Base-by-base conservation (phyloP, 106 monocot genomes). In the Ottelia alismoides region DNA sequence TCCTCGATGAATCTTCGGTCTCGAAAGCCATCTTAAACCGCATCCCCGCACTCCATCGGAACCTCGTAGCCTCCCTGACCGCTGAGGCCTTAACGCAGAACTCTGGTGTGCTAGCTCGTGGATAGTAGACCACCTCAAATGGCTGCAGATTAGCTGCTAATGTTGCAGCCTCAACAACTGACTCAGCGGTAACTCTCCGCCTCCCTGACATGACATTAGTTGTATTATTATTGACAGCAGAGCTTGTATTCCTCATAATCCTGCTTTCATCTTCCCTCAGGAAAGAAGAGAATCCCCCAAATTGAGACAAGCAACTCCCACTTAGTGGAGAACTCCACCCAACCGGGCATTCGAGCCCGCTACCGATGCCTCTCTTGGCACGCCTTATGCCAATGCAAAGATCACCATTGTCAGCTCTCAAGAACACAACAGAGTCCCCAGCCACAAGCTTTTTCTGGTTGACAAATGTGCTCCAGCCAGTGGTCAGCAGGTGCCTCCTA, bases 1-100 rank as follows among this genome's bases (percentile, higher is more conserved):
- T 60, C 27, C 59, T 60, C n/a, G 59, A 60, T 2, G 59, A 60
- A n/a, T 60, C 59, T 22, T n/a, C n/a, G n/a, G n/a, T n/a, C n/a
- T n/a, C n/a, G n/a, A n/a, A n/a, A n/a, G n/a, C n/a, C n/a, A n/a
- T n/a, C n/a, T n/a, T n/a, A n/a, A n/a, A n/a, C n/a, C n/a, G n/a
- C n/a, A n/a, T n/a, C n/a, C n/a, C n/a, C 43, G 57, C 11, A 23
- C 57, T 23, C 57, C 57, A 57, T 11, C 43, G 12, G 32, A 22
- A 35, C 23, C 57, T 57, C 57, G 43, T 11, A 2, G 57, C 57
- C 2, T 16, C 40, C 57, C 30, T 57, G 22, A 57, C 57, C 2
- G 57, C 31, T 12, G n/a, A 18, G 1, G 57, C 32, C 7, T 21
- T 24, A 5, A 57, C 57, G 11, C 57, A 57, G 21, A 57, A 57